Base-by-base conservation (phyloP, 495 filamentous ascomycete species). In the Penicillium paxilli region DNA sequence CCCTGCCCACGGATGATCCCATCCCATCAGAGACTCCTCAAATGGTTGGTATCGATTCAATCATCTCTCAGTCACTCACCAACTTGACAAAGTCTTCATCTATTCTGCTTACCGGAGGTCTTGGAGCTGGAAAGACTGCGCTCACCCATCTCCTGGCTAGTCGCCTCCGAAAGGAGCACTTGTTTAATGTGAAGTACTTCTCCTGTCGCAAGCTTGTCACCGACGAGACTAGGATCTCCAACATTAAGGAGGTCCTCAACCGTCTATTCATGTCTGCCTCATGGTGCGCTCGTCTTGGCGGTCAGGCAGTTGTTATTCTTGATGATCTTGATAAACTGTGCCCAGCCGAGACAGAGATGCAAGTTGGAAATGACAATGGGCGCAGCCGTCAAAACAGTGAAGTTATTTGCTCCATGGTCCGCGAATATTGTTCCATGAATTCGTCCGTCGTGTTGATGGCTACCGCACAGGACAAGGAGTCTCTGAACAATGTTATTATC, bases 271-370 rank as follows among this genome's bases (percentile, higher is more conserved):
- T 92, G 77, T 79, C 83, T 30, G 94, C 95, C 12, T 85, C 86
- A 35, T 98, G 93, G 92, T 91, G 87, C 51, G 87, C 92, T 25
- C 81, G 91, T 44, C 81, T 91, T 10, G 92, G 90, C 35, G 92
- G 94, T 5, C 85, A 83, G 52, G 80, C 92, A 0, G 60, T 97
- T 4, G 85, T 98, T 12, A 83, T 98, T 35, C 75, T 98, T 3
- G 94, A 98, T 63, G 94, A 98, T 56, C 76, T 98, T 9, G 95
- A 98, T 66, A 88, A 87, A 55, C 74, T 98, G 9, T 97, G 94
- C 65, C 92, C 93, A 0, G 85, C 84, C 1, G 94, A 98, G 70
- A 96, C 91, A 0, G 94, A 98, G 66, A 75, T 96, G 23, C 88
- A 96, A 70, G 90, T 95, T 7, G 92, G 90, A 49, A 88, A 86